Percentiles rank a stretch among this genome's conserved stretches.
These are phyloP conservation scores for Pyricularia grisea DNA, from an alignment of 2,329 filamentous ascomycete species.

Conservation along the genomic window DNA sequence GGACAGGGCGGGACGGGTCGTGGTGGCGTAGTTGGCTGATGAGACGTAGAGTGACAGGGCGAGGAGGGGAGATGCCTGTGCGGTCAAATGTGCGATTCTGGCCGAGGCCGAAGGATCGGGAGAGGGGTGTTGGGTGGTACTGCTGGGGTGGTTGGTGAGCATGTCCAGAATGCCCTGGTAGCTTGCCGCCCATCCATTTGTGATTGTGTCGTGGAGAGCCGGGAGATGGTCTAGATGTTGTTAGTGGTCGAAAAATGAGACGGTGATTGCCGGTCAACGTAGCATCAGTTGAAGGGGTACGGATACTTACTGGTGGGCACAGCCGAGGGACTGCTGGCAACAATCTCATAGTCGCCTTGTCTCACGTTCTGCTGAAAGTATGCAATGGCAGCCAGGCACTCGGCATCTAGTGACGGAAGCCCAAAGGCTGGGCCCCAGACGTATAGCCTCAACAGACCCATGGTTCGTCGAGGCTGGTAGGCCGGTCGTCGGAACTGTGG, in stretches of 20 bases:
- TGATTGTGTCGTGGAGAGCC: slow-evolving; percentile 39
- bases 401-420: slow-evolving; percentile 81
- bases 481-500: neutral
- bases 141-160: slow-evolving; percentile 24
- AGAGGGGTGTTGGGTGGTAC: neutral
- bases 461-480: slow-evolving; percentile 10
- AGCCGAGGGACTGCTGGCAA: slow-evolving; percentile 61
- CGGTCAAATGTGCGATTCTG: slow-evolving; percentile 60
- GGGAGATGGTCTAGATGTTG: slow-evolving; percentile 40
- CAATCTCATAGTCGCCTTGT: slow-evolving; percentile 52
- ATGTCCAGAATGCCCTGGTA: slow-evolving; percentile 53
- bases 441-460: slow-evolving; percentile 61
- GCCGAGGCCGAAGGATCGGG: slow-evolving; percentile 25
- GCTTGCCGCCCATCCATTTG: slow-evolving; percentile 45
- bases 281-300: slow-evolving; percentile 6
- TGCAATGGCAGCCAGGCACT: slow-evolving; percentile 77
- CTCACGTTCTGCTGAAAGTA: slow-evolving; percentile 60
- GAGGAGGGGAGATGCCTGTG: slow-evolving; percentile 67
- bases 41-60: slow-evolving; percentile 87
- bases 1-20: slow-evolving; percentile 74
- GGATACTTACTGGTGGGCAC: slow-evolving; percentile 58
- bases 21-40: slow-evolving; percentile 71
- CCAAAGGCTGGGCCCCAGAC: slow-evolving; percentile 86
- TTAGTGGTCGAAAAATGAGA: neutral
- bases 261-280: neutral